phyloP scores from a whole-genome alignment of 441 rosid species.

The Populus hybrid region DNA sequence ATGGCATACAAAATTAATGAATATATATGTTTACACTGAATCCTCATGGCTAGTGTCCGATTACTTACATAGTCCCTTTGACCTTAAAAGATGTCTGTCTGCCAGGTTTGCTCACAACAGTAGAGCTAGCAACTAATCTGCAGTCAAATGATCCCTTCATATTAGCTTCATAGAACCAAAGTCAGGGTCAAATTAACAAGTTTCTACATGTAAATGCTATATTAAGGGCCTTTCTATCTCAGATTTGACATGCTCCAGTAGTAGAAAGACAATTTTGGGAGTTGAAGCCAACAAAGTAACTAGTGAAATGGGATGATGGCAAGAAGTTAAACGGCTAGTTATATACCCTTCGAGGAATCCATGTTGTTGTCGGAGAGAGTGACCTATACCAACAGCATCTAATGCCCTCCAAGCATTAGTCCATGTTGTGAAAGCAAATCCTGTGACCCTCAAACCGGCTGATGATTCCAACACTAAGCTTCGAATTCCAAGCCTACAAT shows the following conservation, averaged over 20 bases:
- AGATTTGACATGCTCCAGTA: too few relatives aligned
- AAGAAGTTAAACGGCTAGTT: neutral
- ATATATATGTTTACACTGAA: neutral
- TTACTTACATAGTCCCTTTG: constrained; percentile 27
- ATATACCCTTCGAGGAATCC: constrained; percentile 35
- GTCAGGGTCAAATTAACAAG: neutral
- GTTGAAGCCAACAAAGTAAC: too few relatives aligned
- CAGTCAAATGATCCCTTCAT: neutral
- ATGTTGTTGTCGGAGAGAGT: constrained; percentile 49
- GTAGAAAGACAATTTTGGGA: too few relatives aligned
- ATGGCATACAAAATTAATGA: neutral
- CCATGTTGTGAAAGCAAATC: constrained; percentile 56
- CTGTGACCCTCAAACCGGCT: constrained; percentile 48
- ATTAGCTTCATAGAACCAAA: neutral
- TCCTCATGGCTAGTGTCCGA: neutral
- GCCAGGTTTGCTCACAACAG: constrained; percentile 16
- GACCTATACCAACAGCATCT: constrained; percentile 55
- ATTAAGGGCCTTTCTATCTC: too few relatives aligned
- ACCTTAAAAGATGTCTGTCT: constrained; percentile 24
- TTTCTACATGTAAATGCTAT: too few relatives aligned
- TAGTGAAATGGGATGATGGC: neutral
- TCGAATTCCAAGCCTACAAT: constrained; percentile 53
- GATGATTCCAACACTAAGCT: constrained; percentile 69
- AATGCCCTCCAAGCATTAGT: constrained; percentile 76
- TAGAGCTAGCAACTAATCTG: constrained; percentile 39